Percentiles rank a stretch among this genome's conserved stretches.
Conservation (phyloP, 2,329 filamentous ascomycete species). For the Epichloe scottii region DNA sequence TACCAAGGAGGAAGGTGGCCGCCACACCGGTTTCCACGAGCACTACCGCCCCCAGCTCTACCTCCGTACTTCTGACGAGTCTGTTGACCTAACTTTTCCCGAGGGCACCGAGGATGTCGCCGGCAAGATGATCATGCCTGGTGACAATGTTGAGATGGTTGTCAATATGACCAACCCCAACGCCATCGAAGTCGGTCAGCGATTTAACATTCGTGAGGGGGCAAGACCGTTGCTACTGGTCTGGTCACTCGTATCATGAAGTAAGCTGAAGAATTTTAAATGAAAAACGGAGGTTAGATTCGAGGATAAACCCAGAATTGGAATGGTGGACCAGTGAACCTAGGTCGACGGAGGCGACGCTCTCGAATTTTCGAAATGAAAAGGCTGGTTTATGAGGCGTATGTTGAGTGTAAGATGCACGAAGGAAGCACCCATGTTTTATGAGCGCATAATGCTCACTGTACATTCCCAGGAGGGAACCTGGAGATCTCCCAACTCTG, state of each 20-base stretch:
- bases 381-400: background rate
- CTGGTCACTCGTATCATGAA: slow-evolving; percentile 62
- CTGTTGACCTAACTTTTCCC: slow-evolving; percentile 70
- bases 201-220: slow-evolving; percentile 98
- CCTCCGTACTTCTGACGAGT: slow-evolving; percentile 81
- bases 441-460: slow-evolving; percentile 20
- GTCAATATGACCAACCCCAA: slow-evolving; percentile 74
- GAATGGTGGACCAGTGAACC: background rate
- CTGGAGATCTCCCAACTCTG: slow-evolving; percentile 28
- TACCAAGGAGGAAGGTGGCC: slow-evolving; percentile 94
- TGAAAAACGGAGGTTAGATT: background rate
- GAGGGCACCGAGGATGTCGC: slow-evolving; percentile 63
- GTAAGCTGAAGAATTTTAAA: slow-evolving; percentile 22
- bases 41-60: slow-evolving; percentile 97
- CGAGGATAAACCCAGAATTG: background rate
- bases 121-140: slow-evolving; percentile 85
- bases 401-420: slow-evolving; percentile 5
- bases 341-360: background rate
- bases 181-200: slow-evolving; percentile 81
- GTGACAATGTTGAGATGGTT: slow-evolving; percentile 98
- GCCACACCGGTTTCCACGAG: slow-evolving; percentile 87
- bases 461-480: slow-evolving; percentile 23
- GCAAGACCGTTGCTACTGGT: slow-evolving; percentile 76
- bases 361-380: slow-evolving; percentile 6
- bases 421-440: slow-evolving; percentile 12